Evolutionary conservation across 1,139 yeast species (phyloP), one percentile per base, ranked within the genome.

Genomic region (Yamadazyma dushanensis): DNA sequence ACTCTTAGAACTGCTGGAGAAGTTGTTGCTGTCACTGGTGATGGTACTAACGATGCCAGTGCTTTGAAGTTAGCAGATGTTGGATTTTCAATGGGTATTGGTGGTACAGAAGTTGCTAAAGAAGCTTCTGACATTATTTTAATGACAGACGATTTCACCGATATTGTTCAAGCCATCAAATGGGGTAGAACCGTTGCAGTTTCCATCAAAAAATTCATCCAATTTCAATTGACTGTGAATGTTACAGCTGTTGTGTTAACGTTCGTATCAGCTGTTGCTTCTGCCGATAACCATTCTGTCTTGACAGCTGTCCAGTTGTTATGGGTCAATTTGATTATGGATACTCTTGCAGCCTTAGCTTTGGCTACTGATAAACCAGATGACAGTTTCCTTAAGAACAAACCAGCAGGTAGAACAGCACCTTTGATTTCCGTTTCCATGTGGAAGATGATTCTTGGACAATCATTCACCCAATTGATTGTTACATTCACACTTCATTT

Each of bases 161-260:
- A 95, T 38, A 92, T 92, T 59, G 97, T 92, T 34, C 88, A 88
- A 60, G 99, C 98, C n/a, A 87, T 92, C 54, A 87, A 88, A 63
- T 94, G 98, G 98, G 99, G 99, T 39, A 79, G 99, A 61, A 90
- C 97, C 36, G 98, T 94, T 43, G 85, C 95, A 14, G 83, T 84
- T 23, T 89, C 97, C 2, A 95, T 92, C 55, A 88, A 89, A 61
- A 92, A 92, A 61, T 92, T 92, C 56, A 82, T 92, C 57, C 98
- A 90, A 63, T 92, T 92, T 61, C 98, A 92, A 63, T 72, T 92
- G 50, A 92, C 98, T 3, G 99, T 92, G 38, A 94, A 92, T 55
- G 78, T 92, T 37, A 92, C 98, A 26, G 99, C 99, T 13, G 96
- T 94, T 48, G 71, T 86, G 4, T 73, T 92, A 46, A 90, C 98